Base-by-base conservation (phyloP, 2,329 filamentous ascomycete genomes). In the Calonectria honghensis region DNA sequence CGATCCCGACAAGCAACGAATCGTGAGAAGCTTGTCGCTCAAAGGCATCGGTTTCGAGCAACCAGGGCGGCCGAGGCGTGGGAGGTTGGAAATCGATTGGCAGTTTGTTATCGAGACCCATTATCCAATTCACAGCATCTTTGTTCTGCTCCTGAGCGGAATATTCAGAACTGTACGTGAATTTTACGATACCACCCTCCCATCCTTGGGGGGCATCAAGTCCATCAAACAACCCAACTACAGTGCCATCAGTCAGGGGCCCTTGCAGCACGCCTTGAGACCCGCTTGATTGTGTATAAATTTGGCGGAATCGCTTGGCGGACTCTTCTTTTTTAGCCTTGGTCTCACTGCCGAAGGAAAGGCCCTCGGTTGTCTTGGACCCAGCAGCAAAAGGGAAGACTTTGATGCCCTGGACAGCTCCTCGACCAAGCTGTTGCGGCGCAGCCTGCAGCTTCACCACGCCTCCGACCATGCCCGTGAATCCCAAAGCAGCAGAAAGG, bases 311-410 rank as follows among this genome's bases (percentile, higher is more conserved):
- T 54, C 91, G 91, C 81, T 94, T 93, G 18, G 91, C 88, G 4
- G 93, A 92, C 78, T 96, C 95, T 81, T 98, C 95, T 68, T 93
- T 93, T 78, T 97, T 95, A 7, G 94, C 91, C 79, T 95, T 95
- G 0, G 95, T 94, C 79, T 98, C 95, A 18, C 96, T 95, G 6
- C 96, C 96, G 82, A 98, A 98, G 79, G 93, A 95, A 29, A 98
- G 88, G 0, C 93, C 94, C 59, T 93, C 90, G 45, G 89, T 90
- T 50, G 89, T 85, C 78, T 92, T 93, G 4, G 88, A 86, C 29
- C 86, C 85, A 1, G 89, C 86, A 4, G 91, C 89, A 80, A 98
- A 98, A 0, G 97, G 97, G 71, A 94, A 94, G 2, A 99, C 88
- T 79, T 94, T 96, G 73, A 98, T 86, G 6, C 91, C 87, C 71